Evolutionary conservation across 1,284 basidiomycete species (phyloP).

Genomic region (Tilletia caries): DNA sequence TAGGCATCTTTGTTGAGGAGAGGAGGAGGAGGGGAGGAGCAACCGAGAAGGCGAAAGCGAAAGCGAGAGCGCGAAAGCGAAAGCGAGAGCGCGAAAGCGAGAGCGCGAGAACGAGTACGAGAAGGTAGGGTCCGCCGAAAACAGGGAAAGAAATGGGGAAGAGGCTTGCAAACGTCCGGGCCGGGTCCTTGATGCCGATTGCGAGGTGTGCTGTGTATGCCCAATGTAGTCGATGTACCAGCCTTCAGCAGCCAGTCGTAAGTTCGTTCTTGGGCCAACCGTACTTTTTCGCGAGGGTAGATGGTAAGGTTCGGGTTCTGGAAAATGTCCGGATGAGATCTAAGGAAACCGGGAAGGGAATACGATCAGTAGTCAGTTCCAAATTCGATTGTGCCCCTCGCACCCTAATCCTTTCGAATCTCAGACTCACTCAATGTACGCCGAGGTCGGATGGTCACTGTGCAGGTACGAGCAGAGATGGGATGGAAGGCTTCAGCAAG

Average conservation of each 20-base stretch:
- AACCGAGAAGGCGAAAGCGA: too few relatives aligned
- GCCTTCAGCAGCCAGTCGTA: conserved; percentile 27
- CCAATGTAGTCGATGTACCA: neutral
- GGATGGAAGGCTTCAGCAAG: neutral
- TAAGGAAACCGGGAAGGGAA: neutral
- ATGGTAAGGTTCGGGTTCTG: conserved; percentile 45
- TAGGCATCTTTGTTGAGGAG: too few relatives aligned
- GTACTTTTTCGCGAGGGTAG: conserved; percentile 29
- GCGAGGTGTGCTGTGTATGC: too few relatives aligned
- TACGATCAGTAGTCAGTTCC: neutral
- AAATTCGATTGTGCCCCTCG: neutral
- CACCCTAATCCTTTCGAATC: neutral
- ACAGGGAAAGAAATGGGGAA: too few relatives aligned
- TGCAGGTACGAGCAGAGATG: neutral
- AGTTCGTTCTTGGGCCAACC: conserved; percentile 44
- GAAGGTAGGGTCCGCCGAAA: too few relatives aligned
- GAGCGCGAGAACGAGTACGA: too few relatives aligned
- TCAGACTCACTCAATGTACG: conserved; percentile 37
- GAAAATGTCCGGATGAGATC: conserved; percentile 44
- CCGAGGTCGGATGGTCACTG: conserved; percentile 40
- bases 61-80: too few relatives aligned
- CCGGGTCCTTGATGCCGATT: too few relatives aligned
- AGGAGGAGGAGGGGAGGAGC: too few relatives aligned
- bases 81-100: too few relatives aligned
- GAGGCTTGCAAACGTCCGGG: too few relatives aligned